These are phyloP conservation scores for Ilyonectria destructans DNA, from an alignment of 2,329 filamentous ascomycete genomes.

Conservation along the genomic window DNA sequence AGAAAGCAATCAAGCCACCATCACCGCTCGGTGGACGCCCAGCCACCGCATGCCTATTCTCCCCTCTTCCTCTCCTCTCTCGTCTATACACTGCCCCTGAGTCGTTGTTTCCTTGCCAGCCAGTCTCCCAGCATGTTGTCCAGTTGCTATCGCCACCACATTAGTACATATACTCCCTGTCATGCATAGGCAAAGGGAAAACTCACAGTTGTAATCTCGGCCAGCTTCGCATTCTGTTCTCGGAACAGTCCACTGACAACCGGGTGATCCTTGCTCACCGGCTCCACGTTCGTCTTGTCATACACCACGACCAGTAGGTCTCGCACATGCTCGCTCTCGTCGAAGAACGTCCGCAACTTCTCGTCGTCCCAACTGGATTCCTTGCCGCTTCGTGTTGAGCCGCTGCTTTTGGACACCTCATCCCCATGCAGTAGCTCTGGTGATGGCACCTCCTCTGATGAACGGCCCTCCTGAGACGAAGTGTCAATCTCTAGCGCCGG, in stretches of 20 bases:
- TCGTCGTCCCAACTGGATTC: conserved; percentile 86
- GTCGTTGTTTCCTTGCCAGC: conserved; percentile 80
- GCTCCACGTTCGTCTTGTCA: conserved; percentile 88
- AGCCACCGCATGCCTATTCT: conserved; percentile 28
- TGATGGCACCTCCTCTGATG: conserved; percentile 77
- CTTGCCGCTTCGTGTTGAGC: conserved; percentile 56
- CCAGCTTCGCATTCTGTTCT: conserved; percentile 88
- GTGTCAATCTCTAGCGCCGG: conserved; percentile 80
- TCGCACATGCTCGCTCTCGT: conserved; percentile 89
- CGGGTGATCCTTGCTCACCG: conserved; percentile 88
- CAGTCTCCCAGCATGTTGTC: conserved; percentile 90
- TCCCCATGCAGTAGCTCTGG: conserved; percentile 71
- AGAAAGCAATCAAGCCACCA: conserved; percentile 40
- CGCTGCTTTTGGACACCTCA: conserved; percentile 54
- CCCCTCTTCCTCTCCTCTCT: conserved; percentile 6
- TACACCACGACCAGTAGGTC: conserved; percentile 94
- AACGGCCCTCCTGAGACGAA: conserved; percentile 78
- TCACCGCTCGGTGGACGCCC: conserved; percentile 13
- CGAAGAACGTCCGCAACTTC: conserved; percentile 89
- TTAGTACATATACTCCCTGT: conserved; percentile 33
- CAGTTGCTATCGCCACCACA: conserved; percentile 72
- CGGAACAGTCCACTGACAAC: conserved; percentile 85
- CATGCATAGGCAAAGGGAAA: not conserved
- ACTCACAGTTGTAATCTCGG: conserved; percentile 85
- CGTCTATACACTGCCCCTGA: conserved; percentile 65